Conservation (phyloP, 1,139 yeast species). For the Saccharomyces hybrid region DNA sequence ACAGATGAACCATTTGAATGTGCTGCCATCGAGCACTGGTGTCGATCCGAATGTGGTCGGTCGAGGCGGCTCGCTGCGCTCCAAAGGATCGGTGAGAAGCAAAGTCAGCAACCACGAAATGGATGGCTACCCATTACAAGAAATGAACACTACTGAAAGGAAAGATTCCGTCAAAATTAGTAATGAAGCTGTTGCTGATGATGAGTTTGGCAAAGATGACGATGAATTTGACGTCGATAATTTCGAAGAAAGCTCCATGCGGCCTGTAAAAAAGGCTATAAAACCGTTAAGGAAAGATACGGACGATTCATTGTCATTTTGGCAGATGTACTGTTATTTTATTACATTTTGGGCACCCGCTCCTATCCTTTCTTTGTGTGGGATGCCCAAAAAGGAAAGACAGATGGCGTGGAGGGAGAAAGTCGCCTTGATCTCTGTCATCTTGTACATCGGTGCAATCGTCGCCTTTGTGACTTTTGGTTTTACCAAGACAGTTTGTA, state of each 20-base stretch:
- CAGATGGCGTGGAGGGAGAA: constrained; percentile 98
- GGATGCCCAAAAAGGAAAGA: constrained; percentile 69
- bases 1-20: constrained; percentile 50
- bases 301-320: constrained; percentile 44
- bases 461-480: constrained; percentile 89
- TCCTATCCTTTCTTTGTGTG: constrained; percentile 61
- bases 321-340: constrained; percentile 74
- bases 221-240: neutral
- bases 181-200: constrained; percentile 1
- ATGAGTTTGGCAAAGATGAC: neutral
- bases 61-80: constrained; percentile 10
- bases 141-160: neutral
- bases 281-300: constrained; percentile 5
- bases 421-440: constrained; percentile 72
- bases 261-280: constrained; percentile 2
- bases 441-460: constrained; percentile 63
- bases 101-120: neutral
- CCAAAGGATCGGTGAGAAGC: constrained; percentile 3
- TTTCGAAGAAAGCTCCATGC: neutral
- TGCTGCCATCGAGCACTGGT: constrained; percentile 70
- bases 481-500: constrained; percentile 78
- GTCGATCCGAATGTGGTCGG: constrained; percentile 44
- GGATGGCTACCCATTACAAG: neutral
- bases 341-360: constrained; percentile 92
- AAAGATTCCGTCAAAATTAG: neutral